phyloP scores from a whole-genome alignment of 345 rosid species.

The Populus simonii region DNA sequence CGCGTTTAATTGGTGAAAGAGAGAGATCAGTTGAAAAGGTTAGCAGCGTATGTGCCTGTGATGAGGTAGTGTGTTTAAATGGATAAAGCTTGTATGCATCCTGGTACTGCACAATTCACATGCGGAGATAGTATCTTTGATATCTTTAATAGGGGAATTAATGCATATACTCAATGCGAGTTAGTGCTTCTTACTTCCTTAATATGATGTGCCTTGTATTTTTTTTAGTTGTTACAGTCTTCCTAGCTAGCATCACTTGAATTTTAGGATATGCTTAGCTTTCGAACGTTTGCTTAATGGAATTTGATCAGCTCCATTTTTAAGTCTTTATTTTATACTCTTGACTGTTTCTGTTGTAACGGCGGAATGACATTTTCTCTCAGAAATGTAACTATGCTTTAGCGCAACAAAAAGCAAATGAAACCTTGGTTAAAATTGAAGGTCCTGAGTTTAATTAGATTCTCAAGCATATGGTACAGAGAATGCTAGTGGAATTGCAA shows the following conservation, averaged over 20 bases:
- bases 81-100: neutral
- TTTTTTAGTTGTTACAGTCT: neutral
- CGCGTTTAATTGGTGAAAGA: constrained; percentile 17
- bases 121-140: neutral
- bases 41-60: neutral
- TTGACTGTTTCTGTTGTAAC: neutral
- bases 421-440: neutral
- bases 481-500: too few relatives aligned
- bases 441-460: too few relatives aligned
- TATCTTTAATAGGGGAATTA: neutral
- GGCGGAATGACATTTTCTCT: neutral
- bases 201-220: neutral
- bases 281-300: neutral
- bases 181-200: too few relatives aligned
- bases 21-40: constrained; percentile 14
- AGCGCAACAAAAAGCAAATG: neutral
- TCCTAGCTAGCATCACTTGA: neutral
- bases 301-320: neutral
- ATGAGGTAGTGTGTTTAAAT: neutral
- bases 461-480: too few relatives aligned
- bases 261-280: neutral
- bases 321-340: neutral
- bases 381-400: neutral
- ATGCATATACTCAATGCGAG: too few relatives aligned
- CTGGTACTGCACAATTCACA: neutral